These are phyloP conservation scores for Thraustochytrium sp. DNA, from an alignment of 352 stramenopile species.

Conservation along the genomic window DNA sequence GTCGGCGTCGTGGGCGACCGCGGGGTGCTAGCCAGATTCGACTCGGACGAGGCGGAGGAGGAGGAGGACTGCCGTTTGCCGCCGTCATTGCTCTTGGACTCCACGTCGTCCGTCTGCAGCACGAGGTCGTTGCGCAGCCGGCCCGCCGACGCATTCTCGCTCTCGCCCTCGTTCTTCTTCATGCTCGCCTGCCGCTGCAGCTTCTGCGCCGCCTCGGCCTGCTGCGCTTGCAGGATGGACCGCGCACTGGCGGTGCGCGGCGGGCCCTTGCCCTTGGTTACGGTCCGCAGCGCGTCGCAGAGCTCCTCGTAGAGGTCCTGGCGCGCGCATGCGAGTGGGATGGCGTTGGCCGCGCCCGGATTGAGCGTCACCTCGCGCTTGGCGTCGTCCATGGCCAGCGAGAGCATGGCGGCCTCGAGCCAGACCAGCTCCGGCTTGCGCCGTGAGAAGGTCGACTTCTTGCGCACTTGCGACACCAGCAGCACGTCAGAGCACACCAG, in stretches of 20 bases:
- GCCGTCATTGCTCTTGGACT: background rate
- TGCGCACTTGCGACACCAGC: slow-evolving; percentile 18
- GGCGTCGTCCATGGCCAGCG: background rate
- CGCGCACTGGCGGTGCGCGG: background rate
- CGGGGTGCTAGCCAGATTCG: background rate
- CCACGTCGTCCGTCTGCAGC: background rate
- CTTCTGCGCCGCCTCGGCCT: no score
- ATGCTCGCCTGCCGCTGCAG: no score
- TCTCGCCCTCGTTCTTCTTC: no score
- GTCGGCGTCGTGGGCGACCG: background rate
- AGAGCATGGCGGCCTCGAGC: background rate
- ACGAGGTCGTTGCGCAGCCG: background rate
- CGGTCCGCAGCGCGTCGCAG: background rate
- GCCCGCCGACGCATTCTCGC: no score
- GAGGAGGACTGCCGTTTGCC: background rate
- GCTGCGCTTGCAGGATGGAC: background rate
- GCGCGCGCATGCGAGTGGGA: background rate
- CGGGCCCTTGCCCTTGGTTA: background rate
- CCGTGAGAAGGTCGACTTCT: slow-evolving; percentile 37
- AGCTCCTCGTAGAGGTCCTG: background rate
- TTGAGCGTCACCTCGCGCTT: background rate
- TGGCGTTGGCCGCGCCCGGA: background rate
- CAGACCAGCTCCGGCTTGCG: slow-evolving; percentile 8
- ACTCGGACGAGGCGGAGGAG: background rate
- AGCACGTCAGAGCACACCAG: slow-evolving; percentile 37